These are phyloP conservation scores for Nemania sp. DNA, from an alignment of 2,329 filamentous ascomycete genomes.

Conservation along the genomic window DNA sequence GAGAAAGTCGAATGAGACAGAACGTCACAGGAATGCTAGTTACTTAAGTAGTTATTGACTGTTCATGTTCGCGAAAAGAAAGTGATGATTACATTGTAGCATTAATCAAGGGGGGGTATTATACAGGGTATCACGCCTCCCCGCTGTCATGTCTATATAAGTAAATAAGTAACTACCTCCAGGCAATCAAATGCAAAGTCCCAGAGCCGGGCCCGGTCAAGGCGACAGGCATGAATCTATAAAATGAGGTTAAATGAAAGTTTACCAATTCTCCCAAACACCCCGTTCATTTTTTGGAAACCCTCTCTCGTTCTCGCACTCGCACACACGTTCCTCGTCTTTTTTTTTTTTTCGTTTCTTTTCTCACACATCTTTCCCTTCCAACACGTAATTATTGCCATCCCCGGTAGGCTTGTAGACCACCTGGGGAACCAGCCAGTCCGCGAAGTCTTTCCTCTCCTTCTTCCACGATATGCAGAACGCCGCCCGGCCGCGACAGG, in stretches of 20 bases:
- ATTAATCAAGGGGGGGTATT: background rate
- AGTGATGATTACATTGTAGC: background rate
- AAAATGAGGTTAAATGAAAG: too few species aligned
- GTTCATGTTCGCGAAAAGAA: too few species aligned
- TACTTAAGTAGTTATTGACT: background rate
- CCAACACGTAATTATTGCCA: constrained; percentile 13
- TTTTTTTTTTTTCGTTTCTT: too few species aligned
- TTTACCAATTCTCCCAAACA: background rate
- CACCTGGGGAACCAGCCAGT: constrained; percentile 21
- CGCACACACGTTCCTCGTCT: background rate
- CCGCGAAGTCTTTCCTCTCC: constrained; percentile 20
- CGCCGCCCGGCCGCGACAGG: constrained; percentile 15
- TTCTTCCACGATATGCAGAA: constrained; percentile 25
- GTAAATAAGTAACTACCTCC: too few species aligned
- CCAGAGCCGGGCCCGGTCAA: background rate
- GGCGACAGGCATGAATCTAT: background rate
- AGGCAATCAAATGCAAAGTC: background rate
- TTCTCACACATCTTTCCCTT: background rate
- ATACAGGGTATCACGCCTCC: too few species aligned
- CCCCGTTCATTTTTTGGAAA: too few species aligned
- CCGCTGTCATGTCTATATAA: background rate
- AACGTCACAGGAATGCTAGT: background rate
- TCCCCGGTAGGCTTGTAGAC: constrained; percentile 18
- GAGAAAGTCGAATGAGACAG: background rate
- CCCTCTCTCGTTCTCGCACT: too few species aligned